Base-by-base conservation (phyloP, 1,139 yeast species). In the Saccharomyces hybrid region DNA sequence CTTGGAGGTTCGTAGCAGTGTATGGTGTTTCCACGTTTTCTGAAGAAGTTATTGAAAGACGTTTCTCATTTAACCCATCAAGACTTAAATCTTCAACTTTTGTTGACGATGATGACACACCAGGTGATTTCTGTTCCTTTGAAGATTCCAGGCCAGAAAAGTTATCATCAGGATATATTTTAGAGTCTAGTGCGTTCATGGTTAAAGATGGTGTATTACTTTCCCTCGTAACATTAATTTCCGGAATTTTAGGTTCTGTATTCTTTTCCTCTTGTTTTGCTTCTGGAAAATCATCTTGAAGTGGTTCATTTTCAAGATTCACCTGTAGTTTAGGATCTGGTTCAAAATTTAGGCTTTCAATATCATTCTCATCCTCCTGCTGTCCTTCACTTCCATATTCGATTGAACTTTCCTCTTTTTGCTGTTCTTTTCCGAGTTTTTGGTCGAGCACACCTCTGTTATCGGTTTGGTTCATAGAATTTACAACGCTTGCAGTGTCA, bases 1-100 rank as follows among this genome's bases (percentile, higher is more conserved):
- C 67, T 49, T 66, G 65, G 42, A 55, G 44, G 49, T 59, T 64
- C 6, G 67, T 61, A n/a, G 60, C 54, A 2, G 61, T 50, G 26
- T 28, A 26, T 14, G 32, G 32, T 11, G 48, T 46, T 46, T 46
- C 48, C 4, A 26, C n/a, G 3, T 27, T 46, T 11, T 26, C 23
- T 46, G 32, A 46, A 1, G 32, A 14, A 8, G 32, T n/a, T 14
- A 20, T 46, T 9, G 48, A 46, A 13, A 14, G 16, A 16, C 32
- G 44, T 20, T 38, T 38, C 7, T 20, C 44, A 20, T 20, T 20
- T 38, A n/a, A 16, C 7, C 25, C 44, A 9, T 8, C 26, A 2
- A 38, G 25, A 20, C 25, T 9, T 20, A 38, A 38, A 9, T 38
- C 25, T 11, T 20, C 44, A 4, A 38, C 44, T 2, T 4, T 38